phyloP scores from a whole-genome alignment of 2,329 filamentous ascomycete genomes.

The Trichophaea hybrida region DNA sequence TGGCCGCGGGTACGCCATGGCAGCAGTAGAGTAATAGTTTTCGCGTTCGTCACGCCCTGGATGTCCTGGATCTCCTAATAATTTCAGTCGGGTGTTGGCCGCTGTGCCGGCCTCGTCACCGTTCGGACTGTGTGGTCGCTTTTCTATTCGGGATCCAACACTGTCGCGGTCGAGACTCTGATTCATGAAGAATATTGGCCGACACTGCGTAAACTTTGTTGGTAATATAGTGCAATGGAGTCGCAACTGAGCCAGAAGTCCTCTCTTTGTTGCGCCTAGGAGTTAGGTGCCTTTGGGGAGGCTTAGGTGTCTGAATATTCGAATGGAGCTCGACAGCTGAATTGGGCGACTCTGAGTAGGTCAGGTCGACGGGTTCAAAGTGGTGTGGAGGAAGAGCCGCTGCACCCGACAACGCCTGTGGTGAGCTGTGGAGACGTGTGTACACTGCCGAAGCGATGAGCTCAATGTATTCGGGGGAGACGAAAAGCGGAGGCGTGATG shows the following conservation, averaged over 20 bases:
- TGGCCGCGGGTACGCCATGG: not conserved
- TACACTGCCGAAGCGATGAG: too few species aligned
- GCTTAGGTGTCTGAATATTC: not conserved
- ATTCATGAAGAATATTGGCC: not conserved
- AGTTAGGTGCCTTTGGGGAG: too few species aligned
- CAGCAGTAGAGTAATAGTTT: not conserved
- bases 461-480: not conserved
- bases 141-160: not conserved
- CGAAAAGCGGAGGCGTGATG: not conserved
- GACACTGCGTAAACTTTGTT: not conserved
- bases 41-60: slow-evolving; percentile 1
- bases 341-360: not conserved
- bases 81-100: not conserved
- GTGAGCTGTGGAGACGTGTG: too few species aligned
- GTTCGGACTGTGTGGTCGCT: not conserved
- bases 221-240: too few species aligned
- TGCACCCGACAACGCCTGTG: too few species aligned
- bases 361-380: not conserved
- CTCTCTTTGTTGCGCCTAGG: too few species aligned
- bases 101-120: not conserved
- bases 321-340: not conserved
- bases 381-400: not conserved
- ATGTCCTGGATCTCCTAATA: not conserved
- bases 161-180: not conserved
- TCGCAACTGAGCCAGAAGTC: too few species aligned